These are phyloP conservation scores for Candida freyschussii DNA, from an alignment of 1,139 yeast species.

Conservation along the genomic window DNA sequence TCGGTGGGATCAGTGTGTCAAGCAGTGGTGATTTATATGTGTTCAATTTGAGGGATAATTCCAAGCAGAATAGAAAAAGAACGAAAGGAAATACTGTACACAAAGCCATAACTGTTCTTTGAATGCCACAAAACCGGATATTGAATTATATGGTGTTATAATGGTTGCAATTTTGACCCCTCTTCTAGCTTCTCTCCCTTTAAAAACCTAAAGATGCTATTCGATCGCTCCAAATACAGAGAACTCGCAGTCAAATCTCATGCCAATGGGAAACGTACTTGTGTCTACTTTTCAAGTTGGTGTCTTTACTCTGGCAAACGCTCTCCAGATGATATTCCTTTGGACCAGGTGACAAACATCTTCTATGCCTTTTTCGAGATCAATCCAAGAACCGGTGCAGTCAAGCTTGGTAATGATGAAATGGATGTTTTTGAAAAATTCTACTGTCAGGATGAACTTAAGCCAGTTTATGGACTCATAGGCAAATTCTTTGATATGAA, in stretches of 20 bases:
- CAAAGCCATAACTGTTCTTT: no score
- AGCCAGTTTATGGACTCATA: constrained; percentile 16
- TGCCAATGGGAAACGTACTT: constrained; percentile 19
- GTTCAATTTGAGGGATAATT: no score
- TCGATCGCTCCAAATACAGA: no score
- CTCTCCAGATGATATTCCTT: constrained; percentile 63
- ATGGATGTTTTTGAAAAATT: no score
- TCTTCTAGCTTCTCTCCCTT: background rate
- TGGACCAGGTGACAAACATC: constrained; percentile 53
- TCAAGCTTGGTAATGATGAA: constrained; percentile 59
- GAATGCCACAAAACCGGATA: no score
- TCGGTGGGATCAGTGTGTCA: no score
- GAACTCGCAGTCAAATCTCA: background rate
- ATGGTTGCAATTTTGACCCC: no score
- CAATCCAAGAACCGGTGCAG: constrained; percentile 47
- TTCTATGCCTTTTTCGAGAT: constrained; percentile 74
- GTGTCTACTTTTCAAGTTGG: constrained; percentile 61
- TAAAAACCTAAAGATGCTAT: background rate
- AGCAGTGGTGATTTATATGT: no score
- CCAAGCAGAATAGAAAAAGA: no score
- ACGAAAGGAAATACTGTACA: no score
- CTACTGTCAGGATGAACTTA: no score
- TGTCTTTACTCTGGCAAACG: constrained; percentile 60
- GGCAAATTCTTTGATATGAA: constrained; percentile 23
- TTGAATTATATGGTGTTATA: no score